A percentile compares a stretch with the other conserved stretches of the same genome.
Conservation (phyloP, 352 stramenopile genomes). For the Peronospora tabacina region DNA sequence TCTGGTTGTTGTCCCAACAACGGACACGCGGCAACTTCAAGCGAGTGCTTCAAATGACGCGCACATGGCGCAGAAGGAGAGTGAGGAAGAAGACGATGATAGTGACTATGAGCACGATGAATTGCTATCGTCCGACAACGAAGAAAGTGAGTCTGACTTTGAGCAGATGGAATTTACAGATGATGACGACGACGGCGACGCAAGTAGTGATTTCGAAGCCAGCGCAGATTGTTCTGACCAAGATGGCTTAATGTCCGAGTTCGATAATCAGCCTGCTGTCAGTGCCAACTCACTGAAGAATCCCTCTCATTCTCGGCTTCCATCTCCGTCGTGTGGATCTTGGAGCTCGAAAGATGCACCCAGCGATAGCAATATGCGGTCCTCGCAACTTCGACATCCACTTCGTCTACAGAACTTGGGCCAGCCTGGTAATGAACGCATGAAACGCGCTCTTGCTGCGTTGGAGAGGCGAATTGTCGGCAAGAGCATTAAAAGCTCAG, state of each 20-base stretch:
- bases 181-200: slow-evolving; percentile 39
- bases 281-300: slow-evolving; percentile 17
- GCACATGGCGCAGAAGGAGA: slow-evolving; percentile 16
- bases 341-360: not conserved
- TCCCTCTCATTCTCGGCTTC: slow-evolving; percentile 6
- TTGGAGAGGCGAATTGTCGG: slow-evolving; percentile 65
- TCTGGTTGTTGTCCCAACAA: not conserved
- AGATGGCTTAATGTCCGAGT: slow-evolving; percentile 22
- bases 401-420: slow-evolving; percentile 50
- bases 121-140: slow-evolving; percentile 60
- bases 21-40: slow-evolving; percentile 6
- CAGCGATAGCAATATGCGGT: not conserved
- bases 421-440: slow-evolving; percentile 37
- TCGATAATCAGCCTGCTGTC: slow-evolving; percentile 18
- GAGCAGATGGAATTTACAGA: slow-evolving; percentile 71
- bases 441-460: slow-evolving; percentile 47
- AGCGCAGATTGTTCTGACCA: slow-evolving; percentile 16
- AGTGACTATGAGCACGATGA: slow-evolving; percentile 84
- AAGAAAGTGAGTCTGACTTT: slow-evolving; percentile 71
- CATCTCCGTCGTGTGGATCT: slow-evolving; percentile 3
- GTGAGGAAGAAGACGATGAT: slow-evolving; percentile 54
- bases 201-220: slow-evolving; percentile 23
- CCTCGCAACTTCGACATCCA: slow-evolving; percentile 28
- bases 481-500: slow-evolving; percentile 17
- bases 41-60: slow-evolving; percentile 8